These are phyloP conservation scores for Paecilomyces formosus DNA, from an alignment of 2,329 filamentous ascomycete species.

Conservation along the genomic window DNA sequence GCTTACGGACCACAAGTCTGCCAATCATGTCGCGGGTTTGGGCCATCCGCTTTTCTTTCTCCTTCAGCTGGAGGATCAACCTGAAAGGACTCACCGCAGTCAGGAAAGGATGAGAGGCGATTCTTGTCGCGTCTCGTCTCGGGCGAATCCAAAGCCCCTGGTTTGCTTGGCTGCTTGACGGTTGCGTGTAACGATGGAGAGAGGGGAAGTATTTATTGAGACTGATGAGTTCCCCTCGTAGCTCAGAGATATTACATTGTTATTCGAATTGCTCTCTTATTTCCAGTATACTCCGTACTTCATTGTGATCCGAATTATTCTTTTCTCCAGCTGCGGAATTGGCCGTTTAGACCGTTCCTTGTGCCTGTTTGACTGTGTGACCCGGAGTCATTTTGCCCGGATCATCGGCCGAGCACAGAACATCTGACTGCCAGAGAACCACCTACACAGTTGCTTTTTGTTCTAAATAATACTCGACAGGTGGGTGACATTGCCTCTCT, in stretches of 20 bases:
- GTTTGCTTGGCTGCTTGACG: not conserved
- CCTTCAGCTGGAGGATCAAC: not conserved
- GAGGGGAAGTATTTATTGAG: not conserved
- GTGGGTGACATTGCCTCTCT: conserved; percentile 6
- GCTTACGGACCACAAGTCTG: not conserved
- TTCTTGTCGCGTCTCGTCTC: not conserved
- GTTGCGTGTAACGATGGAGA: not conserved
- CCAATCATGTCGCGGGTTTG: not conserved
- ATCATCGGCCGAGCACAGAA: not conserved
- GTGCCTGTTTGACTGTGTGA: not conserved
- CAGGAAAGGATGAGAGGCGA: not conserved
- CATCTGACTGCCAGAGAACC: not conserved
- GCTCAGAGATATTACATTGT: no score
- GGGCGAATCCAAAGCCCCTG: not conserved
- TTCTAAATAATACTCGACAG: not conserved
- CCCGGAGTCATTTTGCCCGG: not conserved
- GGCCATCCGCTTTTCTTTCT: not conserved
- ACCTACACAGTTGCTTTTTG: not conserved
- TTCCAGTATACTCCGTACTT: no score
- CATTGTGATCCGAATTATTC: no score
- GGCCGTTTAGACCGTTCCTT: not conserved
- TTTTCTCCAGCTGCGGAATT: not conserved
- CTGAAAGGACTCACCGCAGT: not conserved
- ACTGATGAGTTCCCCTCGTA: not conserved
- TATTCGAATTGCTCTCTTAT: no score